Evolutionary conservation across 2,329 filamentous ascomycete species (phyloP).

Genomic region (Penicillium hesseltinei): DNA sequence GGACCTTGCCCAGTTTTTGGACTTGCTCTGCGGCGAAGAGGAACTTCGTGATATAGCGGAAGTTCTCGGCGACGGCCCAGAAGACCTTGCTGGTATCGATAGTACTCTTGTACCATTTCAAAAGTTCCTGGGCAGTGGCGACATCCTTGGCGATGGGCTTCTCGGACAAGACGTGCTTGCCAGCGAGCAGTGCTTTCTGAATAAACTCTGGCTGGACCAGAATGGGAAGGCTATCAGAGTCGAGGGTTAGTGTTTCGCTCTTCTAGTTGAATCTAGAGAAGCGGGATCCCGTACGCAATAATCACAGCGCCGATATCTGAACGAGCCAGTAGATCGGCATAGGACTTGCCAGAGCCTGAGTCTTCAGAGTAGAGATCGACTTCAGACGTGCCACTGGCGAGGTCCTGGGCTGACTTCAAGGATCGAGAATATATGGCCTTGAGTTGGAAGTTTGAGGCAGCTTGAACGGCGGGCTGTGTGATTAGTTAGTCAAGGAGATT

Average conservation of each 20-base stretch:
- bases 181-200: slow-evolving; percentile 48
- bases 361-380: slow-evolving; percentile 59
- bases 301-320: slow-evolving; percentile 52
- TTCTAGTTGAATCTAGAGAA: not conserved
- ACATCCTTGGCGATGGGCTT: slow-evolving; percentile 59
- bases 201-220: slow-evolving; percentile 53
- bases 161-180: slow-evolving; percentile 58
- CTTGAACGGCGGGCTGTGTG: slow-evolving; percentile 51
- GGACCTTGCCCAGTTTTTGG: slow-evolving; percentile 47
- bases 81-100: slow-evolving; percentile 40
- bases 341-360: slow-evolving; percentile 44
- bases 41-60: slow-evolving; percentile 53
- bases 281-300: slow-evolving; percentile 44
- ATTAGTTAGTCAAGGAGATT: not conserved
- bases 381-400: slow-evolving; percentile 32
- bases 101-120: slow-evolving; percentile 51
- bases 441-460: slow-evolving; percentile 45
- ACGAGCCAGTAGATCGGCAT: slow-evolving; percentile 48
- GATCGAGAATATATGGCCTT: slow-evolving; percentile 62
- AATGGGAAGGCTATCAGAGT: slow-evolving; percentile 50
- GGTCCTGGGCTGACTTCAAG: slow-evolving; percentile 51
- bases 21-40: slow-evolving; percentile 47
- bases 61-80: slow-evolving; percentile 58
- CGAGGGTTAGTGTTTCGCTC: not conserved
- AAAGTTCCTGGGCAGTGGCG: slow-evolving; percentile 49